Conservation (phyloP, 2,329 filamentous ascomycete species). For the Trichophyton rubrum region DNA sequence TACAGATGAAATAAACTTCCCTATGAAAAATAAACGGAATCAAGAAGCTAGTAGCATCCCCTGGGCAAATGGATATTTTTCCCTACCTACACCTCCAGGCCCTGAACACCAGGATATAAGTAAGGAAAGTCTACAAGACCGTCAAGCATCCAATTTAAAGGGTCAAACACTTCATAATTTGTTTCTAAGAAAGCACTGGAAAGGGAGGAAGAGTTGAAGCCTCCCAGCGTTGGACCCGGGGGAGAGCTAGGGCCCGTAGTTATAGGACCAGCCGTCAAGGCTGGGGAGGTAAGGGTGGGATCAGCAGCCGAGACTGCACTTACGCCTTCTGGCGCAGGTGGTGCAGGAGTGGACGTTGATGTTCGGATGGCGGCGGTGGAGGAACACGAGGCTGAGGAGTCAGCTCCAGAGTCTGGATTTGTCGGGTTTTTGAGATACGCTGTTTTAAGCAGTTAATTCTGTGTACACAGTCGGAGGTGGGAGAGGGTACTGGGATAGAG, state of each 20-base stretch:
- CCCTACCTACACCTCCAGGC: slow-evolving; percentile 30
- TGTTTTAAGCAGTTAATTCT: slow-evolving; percentile 23
- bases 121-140: slow-evolving; percentile 71
- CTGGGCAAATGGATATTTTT: neutral
- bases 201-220: slow-evolving; percentile 17
- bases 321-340: slow-evolving; percentile 19
- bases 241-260: neutral
- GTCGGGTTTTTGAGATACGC: slow-evolving; percentile 74
- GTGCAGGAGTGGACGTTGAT: slow-evolving; percentile 21
- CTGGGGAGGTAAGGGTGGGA: slow-evolving; percentile 31
- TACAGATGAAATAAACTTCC: neutral
- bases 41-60: neutral
- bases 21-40: neutral
- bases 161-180: slow-evolving; percentile 81
- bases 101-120: slow-evolving; percentile 30
- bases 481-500: neutral
- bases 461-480: slow-evolving; percentile 13
- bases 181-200: slow-evolving; percentile 48
- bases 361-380: slow-evolving; percentile 35
- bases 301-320: slow-evolving; percentile 19
- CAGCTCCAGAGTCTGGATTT: slow-evolving; percentile 64
- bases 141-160: slow-evolving; percentile 87
- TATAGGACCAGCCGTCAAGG: neutral
- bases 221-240: slow-evolving; percentile 13
- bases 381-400: slow-evolving; percentile 55